Percentiles rank a stretch among this genome's conserved stretches.
Conservation (phyloP, 129 eudicot species). For the Saposhnikovia divaricata region DNA sequence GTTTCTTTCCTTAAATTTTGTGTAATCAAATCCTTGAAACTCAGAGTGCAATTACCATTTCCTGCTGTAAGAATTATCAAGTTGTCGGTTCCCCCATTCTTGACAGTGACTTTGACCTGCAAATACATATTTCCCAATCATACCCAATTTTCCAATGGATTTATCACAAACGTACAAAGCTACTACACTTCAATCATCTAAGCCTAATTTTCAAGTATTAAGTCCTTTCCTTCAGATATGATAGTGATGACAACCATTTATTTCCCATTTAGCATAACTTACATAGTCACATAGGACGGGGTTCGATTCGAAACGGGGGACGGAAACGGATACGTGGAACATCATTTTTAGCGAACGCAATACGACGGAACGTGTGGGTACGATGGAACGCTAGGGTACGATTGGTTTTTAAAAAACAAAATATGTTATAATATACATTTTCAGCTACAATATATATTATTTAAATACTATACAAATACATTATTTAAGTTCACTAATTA, state of each 20-base stretch:
- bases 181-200: too few relatives aligned
- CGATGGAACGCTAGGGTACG: too few relatives aligned
- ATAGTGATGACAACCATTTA: neutral
- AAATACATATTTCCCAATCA: conserved; percentile 9
- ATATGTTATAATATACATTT: too few relatives aligned
- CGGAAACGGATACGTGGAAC: too few relatives aligned
- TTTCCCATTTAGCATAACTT: neutral
- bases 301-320: too few relatives aligned
- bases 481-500: too few relatives aligned
- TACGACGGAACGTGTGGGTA: too few relatives aligned
- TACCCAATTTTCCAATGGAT: neutral
- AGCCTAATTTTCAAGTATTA: neutral
- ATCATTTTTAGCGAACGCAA: too few relatives aligned
- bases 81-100: conserved; percentile 39
- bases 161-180: neutral
- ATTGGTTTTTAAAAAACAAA: too few relatives aligned
- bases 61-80: conserved; percentile 41
- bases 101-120: conserved; percentile 71
- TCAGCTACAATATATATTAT: too few relatives aligned
- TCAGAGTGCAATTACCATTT: conserved; percentile 53
- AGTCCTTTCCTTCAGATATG: neutral
- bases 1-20: conserved; percentile 31
- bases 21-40: conserved; percentile 43
- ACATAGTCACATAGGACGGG: too few relatives aligned
- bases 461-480: too few relatives aligned